These are phyloP conservation scores for Rhodotorula sp. DNA, from an alignment of 1,284 basidiomycete genomes.

Conservation along the genomic window DNA sequence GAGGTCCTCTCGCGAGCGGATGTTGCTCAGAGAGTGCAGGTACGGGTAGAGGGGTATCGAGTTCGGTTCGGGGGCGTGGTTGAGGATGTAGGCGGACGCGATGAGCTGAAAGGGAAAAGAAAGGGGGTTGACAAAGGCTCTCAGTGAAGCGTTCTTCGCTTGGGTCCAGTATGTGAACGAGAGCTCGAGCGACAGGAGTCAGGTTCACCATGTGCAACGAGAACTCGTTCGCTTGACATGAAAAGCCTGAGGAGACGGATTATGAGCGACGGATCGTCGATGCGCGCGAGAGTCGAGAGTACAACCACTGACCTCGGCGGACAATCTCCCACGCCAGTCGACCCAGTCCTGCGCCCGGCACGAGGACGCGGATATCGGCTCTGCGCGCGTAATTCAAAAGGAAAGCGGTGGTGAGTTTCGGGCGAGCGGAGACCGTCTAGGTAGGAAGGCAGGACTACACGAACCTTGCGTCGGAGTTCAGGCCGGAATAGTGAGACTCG, in stretches of 20 bases:
- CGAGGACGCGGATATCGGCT: constrained; percentile 66
- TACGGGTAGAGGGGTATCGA: constrained; percentile 79
- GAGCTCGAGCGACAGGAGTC: constrained; percentile 44
- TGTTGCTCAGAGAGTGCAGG: constrained; percentile 84
- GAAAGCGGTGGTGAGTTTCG: neutral
- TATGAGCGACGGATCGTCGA: neutral
- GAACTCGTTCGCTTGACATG: constrained; percentile 73
- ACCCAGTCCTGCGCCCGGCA: constrained; percentile 83
- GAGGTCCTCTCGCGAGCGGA: constrained; percentile 59
- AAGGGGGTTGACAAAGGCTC: neutral
- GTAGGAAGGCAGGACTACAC: constrained; percentile 5
- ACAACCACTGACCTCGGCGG: constrained; percentile 60
- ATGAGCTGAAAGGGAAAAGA: constrained; percentile 16
- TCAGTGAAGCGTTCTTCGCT: neutral
- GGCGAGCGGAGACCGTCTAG: too few relatives aligned
- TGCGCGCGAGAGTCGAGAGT: too few relatives aligned
- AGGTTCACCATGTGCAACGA: constrained; percentile 87
- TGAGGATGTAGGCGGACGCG: constrained; percentile 36
- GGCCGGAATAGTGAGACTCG: constrained; percentile 60
- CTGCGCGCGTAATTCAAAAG: constrained; percentile 48
- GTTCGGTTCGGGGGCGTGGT: constrained; percentile 62
- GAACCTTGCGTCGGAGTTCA: constrained; percentile 59
- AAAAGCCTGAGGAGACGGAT: constrained; percentile 10
- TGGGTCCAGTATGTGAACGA: too few relatives aligned
- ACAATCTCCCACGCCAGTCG: constrained; percentile 83